Conservation (phyloP, 2,329 filamentous ascomycete species). For the Colletotrichum musae region DNA sequence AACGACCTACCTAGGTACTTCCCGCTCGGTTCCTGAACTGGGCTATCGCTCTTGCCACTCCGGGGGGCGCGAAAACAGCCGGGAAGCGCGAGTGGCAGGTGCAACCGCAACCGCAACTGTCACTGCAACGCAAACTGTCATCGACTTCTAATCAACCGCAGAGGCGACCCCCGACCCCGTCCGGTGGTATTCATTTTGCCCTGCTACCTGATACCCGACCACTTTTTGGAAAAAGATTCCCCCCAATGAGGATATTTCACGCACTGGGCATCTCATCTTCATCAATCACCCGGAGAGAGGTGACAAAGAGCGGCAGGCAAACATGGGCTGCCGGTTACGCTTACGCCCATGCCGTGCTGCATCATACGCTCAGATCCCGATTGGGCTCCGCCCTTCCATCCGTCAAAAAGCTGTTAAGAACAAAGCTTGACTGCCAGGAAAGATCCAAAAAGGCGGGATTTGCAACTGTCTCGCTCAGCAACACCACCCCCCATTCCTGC, state of each 20-base stretch:
- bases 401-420: conserved; percentile 29
- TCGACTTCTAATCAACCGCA: conserved; percentile 10
- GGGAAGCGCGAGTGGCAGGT: not conserved
- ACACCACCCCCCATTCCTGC: conserved; percentile 14
- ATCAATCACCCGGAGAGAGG: conserved; percentile 18
- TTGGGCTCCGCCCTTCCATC: conserved; percentile 37
- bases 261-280: conserved; percentile 31
- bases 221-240: not conserved
- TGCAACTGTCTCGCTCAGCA: conserved; percentile 33
- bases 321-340: conserved; percentile 27
- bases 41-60: not conserved
- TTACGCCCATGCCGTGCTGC: conserved; percentile 22
- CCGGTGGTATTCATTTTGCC: not conserved
- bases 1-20: not conserved
- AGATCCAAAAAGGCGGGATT: conserved; percentile 39
- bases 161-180: conserved; percentile 7
- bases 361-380: conserved; percentile 18
- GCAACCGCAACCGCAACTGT: not conserved
- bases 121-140: not conserved
- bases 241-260: conserved; percentile 8
- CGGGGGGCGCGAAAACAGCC: conserved; percentile 8
- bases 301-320: conserved; percentile 22
- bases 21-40: not conserved
- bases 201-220: not conserved
- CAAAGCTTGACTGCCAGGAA: conserved; percentile 30